Base-by-base conservation (phyloP, 1,284 basidiomycete genomes). In the Ganoderma multipileum region DNA sequence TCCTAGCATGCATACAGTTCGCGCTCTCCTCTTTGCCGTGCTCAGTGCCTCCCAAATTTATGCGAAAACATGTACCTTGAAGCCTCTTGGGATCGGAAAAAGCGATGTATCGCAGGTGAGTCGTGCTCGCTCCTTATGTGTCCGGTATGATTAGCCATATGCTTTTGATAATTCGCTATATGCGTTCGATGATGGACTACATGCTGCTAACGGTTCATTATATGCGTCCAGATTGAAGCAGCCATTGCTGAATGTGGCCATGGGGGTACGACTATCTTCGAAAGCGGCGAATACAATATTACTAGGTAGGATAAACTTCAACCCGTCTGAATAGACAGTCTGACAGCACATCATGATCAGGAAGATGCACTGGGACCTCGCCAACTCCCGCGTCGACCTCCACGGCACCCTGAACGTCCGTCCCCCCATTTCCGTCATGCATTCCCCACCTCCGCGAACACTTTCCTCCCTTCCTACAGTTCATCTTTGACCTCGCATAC, bases 351-450 rank as follows among this genome's bases (percentile, higher is more conserved):
- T 50, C 47, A 14, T 26, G 65, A 68, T 38, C 61, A 88, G 88
- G 68, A 89, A 88, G 73, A 87, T 90, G 87, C 85, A 82, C 1
- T 90, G 88, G 88, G 78, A 88, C 67, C 80, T 91, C 18, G 77
- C 80, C n/a, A 79, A 83, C 26, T 79, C 87, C 2, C 82, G 76
- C 12, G 84, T 91, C 3, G 85, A 89, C 69, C 77, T 91, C 11
- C 82, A 85, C 65, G 89, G 89, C 1, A 82, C 79, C 70, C 78
- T 91, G 16, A 89, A 83, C 71, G 57, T 58, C 5, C 20, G 18
- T 23, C 52, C 41, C n/a, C 26, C 16, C 23, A 39, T 44, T 7
- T n/a, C 44, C 8, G 54, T 36, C 38, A 33, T 33, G 33, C 33
- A 33, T 52, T 44, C 26, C 26, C 55, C 36, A 50, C 23, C 6